Evolutionary conservation across 176 grass and related monocot genomes (phyloP), one percentile per base, ranked within the genome.

Genomic region (Ensete ventricosum): DNA sequence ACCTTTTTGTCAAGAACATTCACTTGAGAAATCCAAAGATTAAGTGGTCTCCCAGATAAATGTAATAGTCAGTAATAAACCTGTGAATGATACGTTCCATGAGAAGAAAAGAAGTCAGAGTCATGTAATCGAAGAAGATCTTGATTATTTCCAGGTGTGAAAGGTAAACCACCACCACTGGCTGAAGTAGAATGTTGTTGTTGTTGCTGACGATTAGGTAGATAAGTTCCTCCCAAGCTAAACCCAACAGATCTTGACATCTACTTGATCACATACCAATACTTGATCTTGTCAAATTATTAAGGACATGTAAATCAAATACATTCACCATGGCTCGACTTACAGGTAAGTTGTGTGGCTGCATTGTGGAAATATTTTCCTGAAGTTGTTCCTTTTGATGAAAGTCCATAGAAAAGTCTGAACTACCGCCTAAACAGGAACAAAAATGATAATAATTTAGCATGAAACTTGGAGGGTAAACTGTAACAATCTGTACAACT

Each of bases 351-450:
- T 99, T 88, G 54, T 87, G 95, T 55, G 82, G 73, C 89, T 94
- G 95, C 88, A 99, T 89, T 76, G 80, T 84, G 16, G 90, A 82
- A 52, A 94, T 69, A 84, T 91, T 99, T 1, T 99, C 95, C 14
- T 94, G 88, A 85, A 91, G 90, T 72, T 98, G 95, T 73, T 94
- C 95, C 79, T 99, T 99, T 69, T 94, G 95, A 87, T 91, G 90
- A 77, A 99, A 82, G 78, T 99, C 95, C 82, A 91, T 83, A 67
- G 86, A 80, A 87, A 89, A 94, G 80, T 99, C 90, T 55, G 90
- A 79, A 66, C 75, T 87, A 82, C 86, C 84, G 78, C 95, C 95
- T 94, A 79, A 70, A 51, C 67, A 70, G 67, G 16, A 70, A 70
- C 11, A 25, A 20, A 50, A 70, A 50, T 21, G 20, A 50, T 9